phyloP scores from a whole-genome alignment of 208 protist genomes.

The Trypanosoma cruzi region DNA sequence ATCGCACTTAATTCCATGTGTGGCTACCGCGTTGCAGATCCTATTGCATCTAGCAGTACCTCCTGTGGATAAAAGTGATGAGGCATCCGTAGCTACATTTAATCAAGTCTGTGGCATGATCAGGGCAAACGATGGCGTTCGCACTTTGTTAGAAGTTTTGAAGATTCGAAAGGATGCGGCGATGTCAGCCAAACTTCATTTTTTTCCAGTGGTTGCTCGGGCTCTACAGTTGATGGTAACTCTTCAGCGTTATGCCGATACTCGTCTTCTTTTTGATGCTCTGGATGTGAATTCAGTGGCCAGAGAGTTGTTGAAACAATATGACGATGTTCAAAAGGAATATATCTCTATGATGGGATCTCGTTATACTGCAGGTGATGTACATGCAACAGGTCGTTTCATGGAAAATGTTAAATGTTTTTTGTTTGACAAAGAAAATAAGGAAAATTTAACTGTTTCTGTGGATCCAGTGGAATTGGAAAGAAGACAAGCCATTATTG shows the following conservation, averaged over 20 bases:
- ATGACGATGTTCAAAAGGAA: constrained; percentile 77
- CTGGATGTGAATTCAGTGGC: constrained; percentile 71
- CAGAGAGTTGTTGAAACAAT: constrained; percentile 66
- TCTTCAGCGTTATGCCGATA: constrained; percentile 77
- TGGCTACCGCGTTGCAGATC: constrained; percentile 70
- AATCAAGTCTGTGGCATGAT: constrained; percentile 71
- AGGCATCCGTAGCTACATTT: constrained; percentile 61
- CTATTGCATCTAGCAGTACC: constrained; percentile 71
- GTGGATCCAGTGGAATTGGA: constrained; percentile 68
- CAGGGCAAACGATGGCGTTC: constrained; percentile 73
- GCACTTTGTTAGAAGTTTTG: constrained; percentile 76
- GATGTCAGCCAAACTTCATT: constrained; percentile 74
- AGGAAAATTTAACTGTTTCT: constrained; percentile 41
- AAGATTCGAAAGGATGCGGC: constrained; percentile 63
- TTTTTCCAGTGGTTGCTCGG: constrained; percentile 85
- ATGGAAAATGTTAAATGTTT: constrained; percentile 85
- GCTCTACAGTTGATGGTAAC: constrained; percentile 81
- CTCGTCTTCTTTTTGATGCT: constrained; percentile 74
- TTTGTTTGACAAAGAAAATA: constrained; percentile 55
- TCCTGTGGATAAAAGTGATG: constrained; percentile 67
- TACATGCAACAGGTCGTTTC: constrained; percentile 74
- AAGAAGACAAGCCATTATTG: constrained; percentile 69
- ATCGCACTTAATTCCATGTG: constrained; percentile 71
- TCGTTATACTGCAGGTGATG: constrained; percentile 65
- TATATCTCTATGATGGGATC: constrained; percentile 72